Evolutionary conservation across 2,329 filamentous ascomycete genomes (phyloP), one percentile per base, ranked within the genome.

Genomic region (Fusarium goolgardi): DNA sequence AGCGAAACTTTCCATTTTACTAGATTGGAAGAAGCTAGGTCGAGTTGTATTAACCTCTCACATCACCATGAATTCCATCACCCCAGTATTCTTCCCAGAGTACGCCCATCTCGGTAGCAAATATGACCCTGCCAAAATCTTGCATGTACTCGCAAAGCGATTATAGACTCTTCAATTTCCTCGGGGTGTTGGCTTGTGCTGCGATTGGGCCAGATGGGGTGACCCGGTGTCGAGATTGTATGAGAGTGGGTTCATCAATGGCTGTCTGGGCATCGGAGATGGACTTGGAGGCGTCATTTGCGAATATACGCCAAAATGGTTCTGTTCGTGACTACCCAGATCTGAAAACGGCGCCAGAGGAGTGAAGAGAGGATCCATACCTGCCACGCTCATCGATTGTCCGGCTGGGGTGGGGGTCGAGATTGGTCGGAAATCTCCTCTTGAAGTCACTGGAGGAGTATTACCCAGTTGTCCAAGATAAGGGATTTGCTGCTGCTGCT

Each of bases 211-310:
- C 3, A 25, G 9, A 1, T 16, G n/a, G 5, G 59, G 45, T 8
- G 50, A 55, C 4, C 49, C 43, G 0, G 43, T 41, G 18, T 40
- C 34, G 5, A 29, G 32, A 18, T 55, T 50, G 34, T 51, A 35
- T 2, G 50, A 27, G 12, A 21, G 43, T 10, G 61, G 51, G 13
- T 60, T 49, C 8, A 29, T 29, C 11, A 32, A 29, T 7, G 56
- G 27, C 4, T 21, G 46, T 32, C 70, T 63, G 1, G 70, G 70
- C 7, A 67, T 67, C 1, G 70, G 70, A 25, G 70, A 72, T n/a
- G 70, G 70, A 4, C 55, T 72, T 4, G 70, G 67, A 6, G 70
- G 70, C 3, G 70, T 72, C 34, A 54, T 55, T 3, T 65, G 46
- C 5, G 58, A 39, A 40, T 47, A 25, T 1, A 10, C 23, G 13